phyloP scores from a whole-genome alignment of 805 yeast genomes.

The Yamadazyma nakazawae region DNA sequence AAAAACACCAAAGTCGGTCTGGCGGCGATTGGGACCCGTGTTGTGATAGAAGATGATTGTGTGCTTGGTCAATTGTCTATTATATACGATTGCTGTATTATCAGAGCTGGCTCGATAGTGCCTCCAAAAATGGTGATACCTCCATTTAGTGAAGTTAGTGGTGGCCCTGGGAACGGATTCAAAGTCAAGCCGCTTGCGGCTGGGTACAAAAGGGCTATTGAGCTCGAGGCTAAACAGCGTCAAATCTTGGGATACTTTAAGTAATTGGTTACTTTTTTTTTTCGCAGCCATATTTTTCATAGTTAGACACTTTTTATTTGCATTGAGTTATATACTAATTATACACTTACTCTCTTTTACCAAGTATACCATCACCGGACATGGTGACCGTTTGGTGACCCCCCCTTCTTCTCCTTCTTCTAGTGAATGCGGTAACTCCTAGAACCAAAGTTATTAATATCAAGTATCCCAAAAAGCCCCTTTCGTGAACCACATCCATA shows the following conservation, averaged over 20 bases:
- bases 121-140: constrained; percentile 48
- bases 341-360: constrained; percentile 19
- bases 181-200: constrained; percentile 22
- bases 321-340: neutral
- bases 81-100: constrained; percentile 51
- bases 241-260: constrained; percentile 17
- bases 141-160: constrained; percentile 47
- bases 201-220: constrained; percentile 35
- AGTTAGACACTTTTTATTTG: neutral
- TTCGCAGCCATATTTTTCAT: neutral
- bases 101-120: constrained; percentile 38
- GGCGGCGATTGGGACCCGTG: constrained; percentile 48
- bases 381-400: neutral
- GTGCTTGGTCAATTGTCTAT: constrained; percentile 32
- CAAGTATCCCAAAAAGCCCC: constrained; percentile 43
- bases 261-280: neutral
- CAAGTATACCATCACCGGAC: constrained; percentile 19
- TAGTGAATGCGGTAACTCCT: neutral
- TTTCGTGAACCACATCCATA: constrained; percentile 43
- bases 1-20: constrained; percentile 27
- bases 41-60: constrained; percentile 43
- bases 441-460: constrained; percentile 1
- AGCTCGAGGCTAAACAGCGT: constrained; percentile 30
- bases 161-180: constrained; percentile 34
- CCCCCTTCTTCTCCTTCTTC: constrained; percentile 1